Conservation (phyloP, 257 asterid species). For the Verbena officinalis region DNA sequence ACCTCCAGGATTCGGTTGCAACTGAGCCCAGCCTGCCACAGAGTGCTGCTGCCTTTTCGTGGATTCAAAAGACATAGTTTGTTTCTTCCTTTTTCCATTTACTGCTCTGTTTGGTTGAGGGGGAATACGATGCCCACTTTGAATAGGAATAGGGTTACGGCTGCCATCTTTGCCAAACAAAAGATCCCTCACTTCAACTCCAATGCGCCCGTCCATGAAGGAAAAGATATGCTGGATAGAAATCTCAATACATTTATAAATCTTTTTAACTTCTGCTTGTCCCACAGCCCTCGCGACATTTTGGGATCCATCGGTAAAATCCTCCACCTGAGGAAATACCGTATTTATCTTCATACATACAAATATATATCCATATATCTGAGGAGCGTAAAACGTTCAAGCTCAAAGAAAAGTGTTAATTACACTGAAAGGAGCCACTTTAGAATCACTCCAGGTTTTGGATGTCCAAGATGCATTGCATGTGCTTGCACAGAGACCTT, state of each 20-base stretch:
- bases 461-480: conserved; percentile 75
- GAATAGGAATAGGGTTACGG: conserved; percentile 22
- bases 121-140: conserved; percentile 17
- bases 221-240: conserved; percentile 48
- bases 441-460: conserved; percentile 61
- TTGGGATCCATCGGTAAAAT: conserved; percentile 75
- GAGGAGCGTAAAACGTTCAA: conserved; percentile 9
- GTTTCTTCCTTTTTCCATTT: conserved; percentile 35
- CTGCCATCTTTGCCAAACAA: conserved; percentile 57
- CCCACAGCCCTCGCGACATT: conserved; percentile 95
- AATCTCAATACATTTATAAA: conserved; percentile 59
- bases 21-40: conserved; percentile 13
- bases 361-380: background rate
- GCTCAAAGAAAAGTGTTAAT: conserved; percentile 28
- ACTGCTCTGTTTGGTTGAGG: conserved; percentile 26
- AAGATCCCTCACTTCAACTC: conserved; percentile 47
- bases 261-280: conserved; percentile 56
- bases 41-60: conserved; percentile 5
- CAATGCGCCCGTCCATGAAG: conserved; percentile 59
- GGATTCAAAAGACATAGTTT: conserved; percentile 2
- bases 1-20: background rate
- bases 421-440: conserved; percentile 80
- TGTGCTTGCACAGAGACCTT: conserved; percentile 85
- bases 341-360: conserved; percentile 19
- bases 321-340: conserved; percentile 71